phyloP scores from a whole-genome alignment of 75 land plant genomes.

The Pseudotsuga menziesii region DNA sequence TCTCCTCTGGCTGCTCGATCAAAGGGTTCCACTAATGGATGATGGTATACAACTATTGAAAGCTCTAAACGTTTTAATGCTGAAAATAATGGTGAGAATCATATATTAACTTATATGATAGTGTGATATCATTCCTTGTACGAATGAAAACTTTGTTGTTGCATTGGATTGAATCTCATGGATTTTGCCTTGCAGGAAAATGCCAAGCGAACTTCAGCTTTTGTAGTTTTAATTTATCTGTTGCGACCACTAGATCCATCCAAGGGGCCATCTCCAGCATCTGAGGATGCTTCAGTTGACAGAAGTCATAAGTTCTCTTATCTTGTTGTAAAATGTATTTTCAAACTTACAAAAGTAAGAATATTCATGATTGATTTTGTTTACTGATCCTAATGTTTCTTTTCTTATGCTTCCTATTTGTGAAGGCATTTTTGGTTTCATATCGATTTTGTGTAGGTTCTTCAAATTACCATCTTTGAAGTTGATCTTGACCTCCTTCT shows the following conservation, averaged over 20 bases:
- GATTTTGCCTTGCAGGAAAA: slow-evolving; percentile 68
- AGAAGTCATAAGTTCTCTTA: slow-evolving; percentile 95
- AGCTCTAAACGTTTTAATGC: slow-evolving; percentile 96
- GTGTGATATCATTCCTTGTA: not conserved
- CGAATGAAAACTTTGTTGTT: not conserved
- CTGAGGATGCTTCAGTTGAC: slow-evolving; percentile 40
- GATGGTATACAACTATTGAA: slow-evolving; percentile 98
- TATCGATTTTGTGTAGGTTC: slow-evolving; percentile 50
- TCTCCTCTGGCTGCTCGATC: slow-evolving; percentile 96
- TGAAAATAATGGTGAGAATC: slow-evolving; percentile 81
- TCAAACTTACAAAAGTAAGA: slow-evolving; percentile 90
- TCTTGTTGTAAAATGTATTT: slow-evolving; percentile 94
- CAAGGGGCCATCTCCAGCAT: slow-evolving; percentile 70
- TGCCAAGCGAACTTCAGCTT: slow-evolving; percentile 96
- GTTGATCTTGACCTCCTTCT: slow-evolving; percentile 95
- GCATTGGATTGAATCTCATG: not conserved
- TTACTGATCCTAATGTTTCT: not conserved
- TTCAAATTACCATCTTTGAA: slow-evolving; percentile 81
- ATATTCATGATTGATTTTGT: not conserved
- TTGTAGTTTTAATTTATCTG: slow-evolving; percentile 86
- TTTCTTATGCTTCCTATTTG: not conserved
- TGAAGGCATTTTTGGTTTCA: not conserved
- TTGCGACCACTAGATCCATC: slow-evolving; percentile 82
- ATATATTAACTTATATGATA: not conserved
- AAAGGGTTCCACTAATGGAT: slow-evolving; percentile 93